Evolutionary conservation across 2,329 filamentous ascomycete genomes (phyloP).

Genomic region (Clonostachys sp.): DNA sequence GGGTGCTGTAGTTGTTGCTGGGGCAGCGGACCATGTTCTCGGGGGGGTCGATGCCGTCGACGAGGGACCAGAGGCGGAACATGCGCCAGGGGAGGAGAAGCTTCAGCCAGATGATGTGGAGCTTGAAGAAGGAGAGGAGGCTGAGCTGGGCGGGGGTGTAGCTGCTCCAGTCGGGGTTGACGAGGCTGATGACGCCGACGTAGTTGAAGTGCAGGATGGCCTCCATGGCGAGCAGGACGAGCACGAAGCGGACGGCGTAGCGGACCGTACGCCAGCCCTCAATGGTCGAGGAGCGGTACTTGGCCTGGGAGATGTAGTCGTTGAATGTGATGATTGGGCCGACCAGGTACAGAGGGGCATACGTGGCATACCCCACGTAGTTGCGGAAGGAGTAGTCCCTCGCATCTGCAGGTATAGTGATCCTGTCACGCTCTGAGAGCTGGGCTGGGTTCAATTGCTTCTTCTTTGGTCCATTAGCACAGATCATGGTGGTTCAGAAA

Average conservation of each 20-base stretch:
- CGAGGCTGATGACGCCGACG: conserved; percentile 85
- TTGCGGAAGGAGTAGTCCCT: conserved; percentile 76
- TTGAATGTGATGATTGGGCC: conserved; percentile 97
- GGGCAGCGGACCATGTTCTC: conserved; percentile 99
- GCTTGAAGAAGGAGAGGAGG: conserved; percentile 91
- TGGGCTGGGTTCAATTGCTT: conserved; percentile 87
- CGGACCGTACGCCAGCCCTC: conserved; percentile 66
- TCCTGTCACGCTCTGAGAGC: conserved; percentile 83
- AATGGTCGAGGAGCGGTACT: conserved; percentile 69
- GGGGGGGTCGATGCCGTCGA: conserved; percentile 89
- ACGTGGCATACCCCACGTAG: conserved; percentile 85
- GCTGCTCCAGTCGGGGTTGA: conserved; percentile 70
- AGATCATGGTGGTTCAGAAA: not conserved
- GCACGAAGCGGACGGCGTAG: conserved; percentile 77
- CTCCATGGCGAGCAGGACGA: conserved; percentile 85
- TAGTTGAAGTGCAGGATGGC: conserved; percentile 89
- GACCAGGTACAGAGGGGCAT: conserved; percentile 87
- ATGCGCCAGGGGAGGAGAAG: conserved; percentile 96
- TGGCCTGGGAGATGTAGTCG: conserved; percentile 86
- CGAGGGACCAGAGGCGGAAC: conserved; percentile 91
- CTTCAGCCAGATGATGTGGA: conserved; percentile 97
- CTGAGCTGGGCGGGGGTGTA: conserved; percentile 86
- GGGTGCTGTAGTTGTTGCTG: conserved; percentile 86
- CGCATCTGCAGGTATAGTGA: conserved; percentile 67
- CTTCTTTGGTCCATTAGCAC: conserved; percentile 79